Base-by-base conservation (phyloP, 805 yeast species). In the Zygosaccharomyces gambellarensis region DNA sequence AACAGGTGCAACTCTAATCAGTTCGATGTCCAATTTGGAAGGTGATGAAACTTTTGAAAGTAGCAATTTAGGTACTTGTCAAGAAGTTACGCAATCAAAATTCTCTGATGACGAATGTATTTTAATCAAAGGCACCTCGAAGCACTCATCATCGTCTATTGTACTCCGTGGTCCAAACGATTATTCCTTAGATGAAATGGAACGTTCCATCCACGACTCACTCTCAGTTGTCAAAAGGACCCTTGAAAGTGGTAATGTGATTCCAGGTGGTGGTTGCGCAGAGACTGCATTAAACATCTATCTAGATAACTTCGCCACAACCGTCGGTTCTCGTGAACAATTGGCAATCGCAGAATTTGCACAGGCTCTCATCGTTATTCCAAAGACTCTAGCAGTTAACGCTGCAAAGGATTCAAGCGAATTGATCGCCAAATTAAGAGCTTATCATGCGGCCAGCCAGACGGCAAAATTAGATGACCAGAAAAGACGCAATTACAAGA, bases 181-280 rank as follows among this genome's bases (percentile, higher is more conserved):
- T 68, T 94, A 86, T 69, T 84, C 95, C 36, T 78, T 94, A 58
- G 99, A 94, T 71, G 99, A 94, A 74, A 92, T 95, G 98, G 97
- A 94, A 73, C 82, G 99, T 71, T 90, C 98, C 0, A 70, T 95
- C 53, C 97, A 89, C 64, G 99, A 94, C 68, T 87, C 98, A 2
- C 76, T 94, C 56, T 83, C 89, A 40, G 99, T 94, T 32, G 96
- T 94, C 32, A 94, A 94, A 74, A 83, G 99, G 67, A 90, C 98
- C 10, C 78, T 95, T 58, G 99, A 94, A 71, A 82, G 92, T 62
- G 98, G 97, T 19, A 72, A 79, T 57, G 90, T 95, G 50, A 99
- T 94, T 5, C 98, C 99, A 39, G 99, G 99, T 53, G 99, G 99
- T 57, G 99, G 99, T 53, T 95, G 96, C n/a, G 99, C 94, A 31